phyloP scores from a whole-genome alignment of 1,139 yeast species.

The Lodderomyces elongisporus region DNA sequence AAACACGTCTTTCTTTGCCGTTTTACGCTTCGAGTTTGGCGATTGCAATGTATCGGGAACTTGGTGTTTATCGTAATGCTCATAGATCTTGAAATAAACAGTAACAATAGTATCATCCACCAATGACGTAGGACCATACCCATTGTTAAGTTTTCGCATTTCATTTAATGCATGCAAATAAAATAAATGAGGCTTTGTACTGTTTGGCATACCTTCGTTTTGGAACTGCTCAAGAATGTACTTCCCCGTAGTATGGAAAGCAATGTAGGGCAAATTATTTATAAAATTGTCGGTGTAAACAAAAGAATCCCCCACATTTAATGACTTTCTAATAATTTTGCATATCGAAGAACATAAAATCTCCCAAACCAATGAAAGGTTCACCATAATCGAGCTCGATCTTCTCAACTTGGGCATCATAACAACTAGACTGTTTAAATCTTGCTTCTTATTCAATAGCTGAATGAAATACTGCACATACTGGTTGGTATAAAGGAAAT shows the following conservation, averaged over 20 bases:
- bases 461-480: slow-evolving; percentile 64
- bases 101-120: slow-evolving; percentile 73
- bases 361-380: slow-evolving; percentile 64
- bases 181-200: slow-evolving; percentile 30
- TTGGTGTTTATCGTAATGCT: slow-evolving; percentile 8
- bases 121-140: slow-evolving; percentile 74
- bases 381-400: slow-evolving; percentile 69
- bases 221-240: slow-evolving; percentile 27
- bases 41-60: slow-evolving; percentile 10
- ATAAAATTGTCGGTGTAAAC: slow-evolving; percentile 55
- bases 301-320: slow-evolving; percentile 42
- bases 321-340: slow-evolving; percentile 41
- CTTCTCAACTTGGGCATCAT: slow-evolving; percentile 70
- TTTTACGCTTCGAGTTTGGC: slow-evolving; percentile 34
- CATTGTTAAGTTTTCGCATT: slow-evolving; percentile 68
- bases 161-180: slow-evolving; percentile 55
- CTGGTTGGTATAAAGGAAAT: slow-evolving; percentile 70
- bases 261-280: slow-evolving; percentile 41
- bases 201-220: slow-evolving; percentile 25
- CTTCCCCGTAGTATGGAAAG: slow-evolving; percentile 40
- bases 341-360: slow-evolving; percentile 46
- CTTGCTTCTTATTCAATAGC: slow-evolving; percentile 49
- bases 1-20: slow-evolving; percentile 43
- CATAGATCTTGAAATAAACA: slow-evolving; percentile 50
- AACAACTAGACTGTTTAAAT: slow-evolving; percentile 53